A percentile compares a stretch with the other conserved stretches of the same genome.
Conservation (phyloP, 176 grass and related monocot species). For the Rhynchospora breviuscula region DNA sequence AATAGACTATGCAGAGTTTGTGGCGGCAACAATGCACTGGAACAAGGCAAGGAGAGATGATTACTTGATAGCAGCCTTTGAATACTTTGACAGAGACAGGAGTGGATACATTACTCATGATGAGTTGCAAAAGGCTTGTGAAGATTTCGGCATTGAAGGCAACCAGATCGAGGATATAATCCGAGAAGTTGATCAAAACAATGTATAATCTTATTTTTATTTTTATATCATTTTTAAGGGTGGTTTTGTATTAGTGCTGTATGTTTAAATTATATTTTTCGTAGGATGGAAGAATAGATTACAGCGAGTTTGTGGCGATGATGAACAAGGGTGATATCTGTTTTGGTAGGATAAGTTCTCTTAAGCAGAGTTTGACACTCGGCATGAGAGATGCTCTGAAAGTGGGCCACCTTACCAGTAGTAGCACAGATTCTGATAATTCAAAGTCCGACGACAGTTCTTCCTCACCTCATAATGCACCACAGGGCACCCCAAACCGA, state of each 20-base stretch:
- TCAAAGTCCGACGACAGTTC: not conserved
- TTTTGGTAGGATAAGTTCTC: conserved; percentile 49
- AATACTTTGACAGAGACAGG: conserved; percentile 90
- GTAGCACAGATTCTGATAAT: not conserved
- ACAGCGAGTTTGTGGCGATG: conserved; percentile 93
- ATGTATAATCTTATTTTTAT: conserved; percentile 27
- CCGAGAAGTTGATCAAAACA: conserved; percentile 79
- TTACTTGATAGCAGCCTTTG: conserved; percentile 77
- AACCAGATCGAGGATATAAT: conserved; percentile 70
- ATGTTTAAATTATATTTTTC: not conserved
- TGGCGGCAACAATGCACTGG: conserved; percentile 77
- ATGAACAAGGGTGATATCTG: conserved; percentile 67
- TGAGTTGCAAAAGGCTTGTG: conserved; percentile 82
- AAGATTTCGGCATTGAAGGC: conserved; percentile 74
- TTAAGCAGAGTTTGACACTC: conserved; percentile 56
- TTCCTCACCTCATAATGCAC: not conserved
- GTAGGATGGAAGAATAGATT: conserved; percentile 89
- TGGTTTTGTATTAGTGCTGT: not conserved
- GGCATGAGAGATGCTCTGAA: conserved; percentile 63
- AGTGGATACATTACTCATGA: conserved; percentile 92
- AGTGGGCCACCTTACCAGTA: conserved; percentile 2
- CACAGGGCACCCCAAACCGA: not conserved
- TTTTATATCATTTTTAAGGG: not conserved
- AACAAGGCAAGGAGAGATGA: conserved; percentile 83
- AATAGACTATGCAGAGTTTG: conserved; percentile 84